Percentiles rank a stretch among this genome's conserved stretches.
Evolutionary conservation across 108 stramenopile genomes (phyloP).

Genomic region (Skeletonema menzelii): DNA sequence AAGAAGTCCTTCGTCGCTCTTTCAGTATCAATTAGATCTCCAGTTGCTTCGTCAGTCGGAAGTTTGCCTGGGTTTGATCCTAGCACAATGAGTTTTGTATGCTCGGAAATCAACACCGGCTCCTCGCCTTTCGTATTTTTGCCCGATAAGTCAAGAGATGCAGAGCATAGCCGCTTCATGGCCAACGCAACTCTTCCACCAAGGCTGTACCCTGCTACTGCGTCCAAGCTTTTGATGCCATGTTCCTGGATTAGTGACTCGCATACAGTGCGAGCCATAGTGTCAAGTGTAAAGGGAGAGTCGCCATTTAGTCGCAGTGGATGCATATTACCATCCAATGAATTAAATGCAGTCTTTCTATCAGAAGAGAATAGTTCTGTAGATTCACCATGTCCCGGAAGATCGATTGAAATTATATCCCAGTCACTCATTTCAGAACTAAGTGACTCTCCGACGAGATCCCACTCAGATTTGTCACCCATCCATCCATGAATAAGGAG

Average conservation of each 20-base stretch:
- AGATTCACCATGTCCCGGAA: constrained; percentile 76
- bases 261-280: constrained; percentile 57
- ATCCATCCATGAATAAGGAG: constrained; percentile 88
- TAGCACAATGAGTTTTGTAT: constrained; percentile 44
- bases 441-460: constrained; percentile 47
- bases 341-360: constrained; percentile 27
- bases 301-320: constrained; percentile 12
- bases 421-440: constrained; percentile 49
- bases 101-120: constrained; percentile 28
- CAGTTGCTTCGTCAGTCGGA: not conserved
- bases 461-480: constrained; percentile 85
- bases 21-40: constrained; percentile 4
- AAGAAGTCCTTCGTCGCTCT: constrained; percentile 44
- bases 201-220: constrained; percentile 80
- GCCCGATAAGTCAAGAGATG: not conserved
- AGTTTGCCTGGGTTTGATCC: constrained; percentile 44
- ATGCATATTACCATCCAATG: constrained; percentile 34
- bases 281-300: constrained; percentile 44
- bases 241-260: constrained; percentile 48
- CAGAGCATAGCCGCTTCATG: constrained; percentile 53
- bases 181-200: constrained; percentile 86
- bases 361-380: constrained; percentile 32
- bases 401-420: constrained; percentile 68
- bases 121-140: not conserved
- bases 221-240: constrained; percentile 59